Conservation (phyloP, 2,329 filamentous ascomycete species). For the Aspergillus sergii region DNA sequence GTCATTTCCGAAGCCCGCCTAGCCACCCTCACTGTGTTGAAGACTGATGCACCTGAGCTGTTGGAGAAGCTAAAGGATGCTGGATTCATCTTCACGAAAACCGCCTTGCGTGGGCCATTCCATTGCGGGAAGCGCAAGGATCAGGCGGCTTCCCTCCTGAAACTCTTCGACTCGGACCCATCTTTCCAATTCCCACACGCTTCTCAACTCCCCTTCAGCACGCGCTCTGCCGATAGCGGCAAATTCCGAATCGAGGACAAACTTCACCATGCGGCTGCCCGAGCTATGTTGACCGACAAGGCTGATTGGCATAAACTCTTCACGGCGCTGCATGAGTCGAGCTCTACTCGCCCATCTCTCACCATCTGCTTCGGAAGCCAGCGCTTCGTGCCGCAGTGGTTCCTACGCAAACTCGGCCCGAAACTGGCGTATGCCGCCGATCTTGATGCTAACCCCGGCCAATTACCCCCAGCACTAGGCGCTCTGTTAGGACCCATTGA, state of each 20-base stretch:
- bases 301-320: constrained; percentile 41
- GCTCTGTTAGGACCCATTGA: background rate
- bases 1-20: constrained; percentile 42
- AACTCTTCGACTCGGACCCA: constrained; percentile 29
- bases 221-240: constrained; percentile 19
- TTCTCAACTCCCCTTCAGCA: constrained; percentile 26
- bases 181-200: constrained; percentile 37
- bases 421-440: background rate
- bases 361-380: constrained; percentile 42
- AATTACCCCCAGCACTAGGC: background rate
- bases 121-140: constrained; percentile 26
- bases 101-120: constrained; percentile 38
- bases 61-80: constrained; percentile 25
- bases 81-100: constrained; percentile 18
- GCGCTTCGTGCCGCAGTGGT: constrained; percentile 37
- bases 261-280: constrained; percentile 35
- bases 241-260: constrained; percentile 21
- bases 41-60: constrained; percentile 18
- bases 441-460: background rate
- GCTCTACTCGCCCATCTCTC: constrained; percentile 11
- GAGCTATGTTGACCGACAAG: constrained; percentile 37
- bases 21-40: constrained; percentile 38
- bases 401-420: constrained; percentile 27
- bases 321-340: constrained; percentile 12
- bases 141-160: constrained; percentile 23